These are phyloP conservation scores for Colletotrichum tamarilloi DNA, from an alignment of 2,329 filamentous ascomycete species.

Conservation along the genomic window DNA sequence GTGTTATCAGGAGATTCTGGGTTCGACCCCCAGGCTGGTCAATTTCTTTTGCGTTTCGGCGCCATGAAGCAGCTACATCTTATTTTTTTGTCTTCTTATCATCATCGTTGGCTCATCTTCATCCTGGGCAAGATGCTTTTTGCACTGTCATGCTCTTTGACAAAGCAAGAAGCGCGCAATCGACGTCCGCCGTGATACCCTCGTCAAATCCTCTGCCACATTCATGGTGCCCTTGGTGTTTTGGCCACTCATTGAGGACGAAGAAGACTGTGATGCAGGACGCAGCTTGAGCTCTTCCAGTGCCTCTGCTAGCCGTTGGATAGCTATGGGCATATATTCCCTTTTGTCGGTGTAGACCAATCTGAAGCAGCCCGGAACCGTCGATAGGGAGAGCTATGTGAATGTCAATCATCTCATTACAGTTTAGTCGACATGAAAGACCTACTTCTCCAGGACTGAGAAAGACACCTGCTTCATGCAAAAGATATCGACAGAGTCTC, in stretches of 20 bases:
- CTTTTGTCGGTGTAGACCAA: not conserved
- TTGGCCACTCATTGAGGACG: not conserved
- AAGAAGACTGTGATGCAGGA: too few species aligned
- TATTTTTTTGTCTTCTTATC: not conserved
- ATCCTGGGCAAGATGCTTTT: fast-evolving
- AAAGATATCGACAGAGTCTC: not conserved
- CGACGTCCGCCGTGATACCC: not conserved
- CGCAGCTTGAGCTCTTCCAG: not conserved
- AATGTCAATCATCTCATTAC: not conserved
- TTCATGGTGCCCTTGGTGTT: not conserved
- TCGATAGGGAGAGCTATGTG: not conserved
- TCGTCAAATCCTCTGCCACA: too few species aligned
- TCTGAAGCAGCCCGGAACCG: conserved; percentile 9
- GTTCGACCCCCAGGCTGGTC: conserved; percentile 37
- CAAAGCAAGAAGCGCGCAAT: not conserved
- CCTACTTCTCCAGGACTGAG: conserved; percentile 16
- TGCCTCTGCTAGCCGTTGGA: not conserved
- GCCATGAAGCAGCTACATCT: fast-evolving
- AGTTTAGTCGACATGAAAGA: not conserved
- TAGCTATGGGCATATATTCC: not conserved
- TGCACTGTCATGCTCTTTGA: not conserved
- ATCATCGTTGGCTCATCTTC: not conserved
- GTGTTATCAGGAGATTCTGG: conserved; percentile 35
- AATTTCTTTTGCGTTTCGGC: not conserved
- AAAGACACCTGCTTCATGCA: conserved; percentile 11